Evolutionary conservation across 352 stramenopile species (phyloP).

Genomic region (Globisporangium splendens): DNA sequence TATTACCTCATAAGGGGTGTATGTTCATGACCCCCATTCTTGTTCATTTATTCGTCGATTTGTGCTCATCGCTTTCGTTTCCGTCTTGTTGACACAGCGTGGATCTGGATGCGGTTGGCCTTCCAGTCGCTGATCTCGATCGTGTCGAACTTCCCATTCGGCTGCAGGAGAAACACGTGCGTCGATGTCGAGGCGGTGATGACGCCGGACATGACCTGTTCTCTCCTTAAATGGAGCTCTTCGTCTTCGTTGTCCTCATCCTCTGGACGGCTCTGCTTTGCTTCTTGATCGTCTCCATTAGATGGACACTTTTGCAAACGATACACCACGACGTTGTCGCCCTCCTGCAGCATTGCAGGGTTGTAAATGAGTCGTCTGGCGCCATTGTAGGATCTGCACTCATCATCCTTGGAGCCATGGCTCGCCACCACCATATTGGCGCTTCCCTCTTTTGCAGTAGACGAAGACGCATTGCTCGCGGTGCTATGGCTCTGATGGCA

Average conservation of each 20-base stretch:
- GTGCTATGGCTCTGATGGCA: neutral
- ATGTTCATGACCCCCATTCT: neutral
- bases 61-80: slow-evolving; percentile 6
- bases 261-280: neutral
- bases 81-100: slow-evolving; percentile 9
- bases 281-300: slow-evolving; percentile 6
- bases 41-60: neutral
- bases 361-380: slow-evolving; percentile 35
- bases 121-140: slow-evolving; percentile 47
- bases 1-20: no score
- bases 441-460: slow-evolving; percentile 18
- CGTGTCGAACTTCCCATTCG: slow-evolving; percentile 32
- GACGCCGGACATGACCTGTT: slow-evolving; percentile 33
- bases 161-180: slow-evolving; percentile 41
- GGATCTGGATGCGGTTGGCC: slow-evolving; percentile 21
- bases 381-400: slow-evolving; percentile 1
- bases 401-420: slow-evolving; percentile 1
- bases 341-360: slow-evolving; percentile 49
- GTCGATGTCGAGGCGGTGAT: slow-evolving; percentile 45
- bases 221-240: slow-evolving; percentile 7
- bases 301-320: neutral
- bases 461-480: neutral
- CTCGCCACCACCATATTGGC: neutral
- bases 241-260: neutral
- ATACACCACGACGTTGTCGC: slow-evolving; percentile 51